Base-by-base conservation (phyloP, 768 basidiomycete genomes). In the Mycena leptocephala region DNA sequence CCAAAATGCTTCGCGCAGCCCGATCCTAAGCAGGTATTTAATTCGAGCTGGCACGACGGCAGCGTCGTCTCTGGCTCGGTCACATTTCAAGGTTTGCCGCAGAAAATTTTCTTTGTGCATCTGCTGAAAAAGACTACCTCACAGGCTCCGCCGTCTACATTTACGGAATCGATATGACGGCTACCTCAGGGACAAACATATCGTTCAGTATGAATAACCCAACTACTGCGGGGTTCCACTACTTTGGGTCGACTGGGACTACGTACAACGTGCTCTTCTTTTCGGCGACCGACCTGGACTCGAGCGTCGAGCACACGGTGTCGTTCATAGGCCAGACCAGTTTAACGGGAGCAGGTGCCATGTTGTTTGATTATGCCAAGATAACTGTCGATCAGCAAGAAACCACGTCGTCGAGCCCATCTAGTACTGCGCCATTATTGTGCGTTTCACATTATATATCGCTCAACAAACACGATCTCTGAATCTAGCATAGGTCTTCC, bases 1-100 rank as follows among this genome's bases (percentile, higher is more conserved):
- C 32, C 58, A 5, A 37, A n/a, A 2, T 73, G 72, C 51, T 48
- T 48, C 28, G 30, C 10, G 30, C 56, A 22, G 9, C 72, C 72
- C 28, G 64, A 66, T 48, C 48, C 72, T 9, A 14, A 13, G 2
- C 39, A 26, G 63, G 56, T n/a, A 1, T 22, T 18, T 33, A 70
- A 70, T 22, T 5, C 7, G 35, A 70, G 35, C 37, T 70, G 72
- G 72, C 72, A 73, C 55, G 72, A 73, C 43, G 72, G 72, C 39
- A 43, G 3, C 26, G 1, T 33, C 32, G 13, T 41, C 18, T 55
- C 72, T 39, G 72, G 72, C 14, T 48, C 53, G 28, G 56, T 53
- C 53, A 43, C 63, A 28, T 73, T 73, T 48, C 72, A 73, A 73
- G 72, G 72, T 73, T 43, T 20, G 58, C 32, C 14, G 9, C 32